These are phyloP conservation scores for Saccharomycopsis schoenii DNA, from an alignment of 805 yeast genomes.

Conservation along the genomic window DNA sequence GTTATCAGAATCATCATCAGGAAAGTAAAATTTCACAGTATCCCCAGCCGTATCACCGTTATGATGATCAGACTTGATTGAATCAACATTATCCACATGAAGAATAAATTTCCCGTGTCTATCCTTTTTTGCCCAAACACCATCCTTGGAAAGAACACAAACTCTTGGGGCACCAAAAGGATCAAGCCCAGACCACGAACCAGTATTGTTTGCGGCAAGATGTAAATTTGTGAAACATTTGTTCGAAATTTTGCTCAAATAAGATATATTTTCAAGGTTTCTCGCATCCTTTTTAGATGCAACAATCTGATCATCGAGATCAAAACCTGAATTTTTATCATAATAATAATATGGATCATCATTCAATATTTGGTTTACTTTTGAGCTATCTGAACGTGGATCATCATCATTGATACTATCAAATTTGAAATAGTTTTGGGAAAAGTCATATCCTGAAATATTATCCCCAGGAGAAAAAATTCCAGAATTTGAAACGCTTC, in stretches of 20 bases:
- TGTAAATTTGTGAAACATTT: not conserved
- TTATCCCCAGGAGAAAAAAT: not conserved
- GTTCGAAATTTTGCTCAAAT: not conserved
- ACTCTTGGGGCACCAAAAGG: not conserved
- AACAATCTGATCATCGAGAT: not conserved
- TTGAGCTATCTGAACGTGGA: not conserved
- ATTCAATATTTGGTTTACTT: not conserved
- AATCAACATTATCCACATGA: not conserved
- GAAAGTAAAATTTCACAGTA: not conserved
- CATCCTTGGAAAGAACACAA: not conserved
- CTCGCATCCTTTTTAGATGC: not conserved
- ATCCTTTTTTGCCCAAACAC: not conserved
- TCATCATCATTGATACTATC: not conserved
- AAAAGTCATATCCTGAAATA: slow-evolving; percentile 2
- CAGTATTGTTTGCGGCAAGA: not conserved
- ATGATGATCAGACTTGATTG: not conserved
- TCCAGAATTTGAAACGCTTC: not conserved
- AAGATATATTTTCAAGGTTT: slow-evolving; percentile 10
- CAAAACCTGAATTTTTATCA: not conserved
- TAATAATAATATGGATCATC: not conserved
- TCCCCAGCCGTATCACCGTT: not conserved
- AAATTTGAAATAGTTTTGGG: not conserved
- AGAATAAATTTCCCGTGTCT: not conserved
- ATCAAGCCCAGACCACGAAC: not conserved
- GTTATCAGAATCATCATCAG: slow-evolving; percentile 3